phyloP scores from a whole-genome alignment of 192 early-diverging fungal species.

The Coemansia pectinata region DNA sequence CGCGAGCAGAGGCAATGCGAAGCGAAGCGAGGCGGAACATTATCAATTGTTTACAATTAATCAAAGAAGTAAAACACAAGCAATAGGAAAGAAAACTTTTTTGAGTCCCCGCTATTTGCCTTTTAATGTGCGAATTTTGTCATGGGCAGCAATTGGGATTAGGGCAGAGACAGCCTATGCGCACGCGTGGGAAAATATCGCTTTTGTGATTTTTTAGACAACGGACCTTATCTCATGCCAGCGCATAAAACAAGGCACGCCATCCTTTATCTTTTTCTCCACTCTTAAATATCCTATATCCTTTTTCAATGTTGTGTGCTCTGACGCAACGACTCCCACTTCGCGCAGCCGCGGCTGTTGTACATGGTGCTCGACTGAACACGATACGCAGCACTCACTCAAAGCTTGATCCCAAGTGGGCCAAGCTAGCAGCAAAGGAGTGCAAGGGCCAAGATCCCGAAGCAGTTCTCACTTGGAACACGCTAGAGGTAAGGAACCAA shows the following conservation, averaged over 20 bases:
- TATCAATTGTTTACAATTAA: neutral
- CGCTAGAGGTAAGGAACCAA: constrained; percentile 58
- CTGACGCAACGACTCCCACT: neutral
- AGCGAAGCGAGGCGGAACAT: constrained; percentile 46
- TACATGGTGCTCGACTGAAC: neutral
- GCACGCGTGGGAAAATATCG: neutral
- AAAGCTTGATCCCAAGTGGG: constrained; percentile 72
- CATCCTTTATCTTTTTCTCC: neutral
- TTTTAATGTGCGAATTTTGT: neutral
- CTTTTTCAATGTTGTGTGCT: neutral
- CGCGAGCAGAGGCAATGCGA: constrained; percentile 20
- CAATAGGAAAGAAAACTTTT: neutral
- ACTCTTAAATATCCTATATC: neutral
- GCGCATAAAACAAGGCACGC: neutral
- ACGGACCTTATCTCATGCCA: no score
- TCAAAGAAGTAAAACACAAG: neutral
- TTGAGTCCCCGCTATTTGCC: no score
- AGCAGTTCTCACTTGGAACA: constrained; percentile 73
- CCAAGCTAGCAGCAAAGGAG: constrained; percentile 73
- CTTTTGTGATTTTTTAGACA: neutral
- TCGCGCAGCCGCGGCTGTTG: neutral
- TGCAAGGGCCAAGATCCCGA: constrained; percentile 85
- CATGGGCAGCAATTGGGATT: neutral
- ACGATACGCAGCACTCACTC: neutral
- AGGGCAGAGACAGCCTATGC: neutral